phyloP scores from a whole-genome alignment of 495 filamentous ascomycete species.

The Lepraria neglecta region DNA sequence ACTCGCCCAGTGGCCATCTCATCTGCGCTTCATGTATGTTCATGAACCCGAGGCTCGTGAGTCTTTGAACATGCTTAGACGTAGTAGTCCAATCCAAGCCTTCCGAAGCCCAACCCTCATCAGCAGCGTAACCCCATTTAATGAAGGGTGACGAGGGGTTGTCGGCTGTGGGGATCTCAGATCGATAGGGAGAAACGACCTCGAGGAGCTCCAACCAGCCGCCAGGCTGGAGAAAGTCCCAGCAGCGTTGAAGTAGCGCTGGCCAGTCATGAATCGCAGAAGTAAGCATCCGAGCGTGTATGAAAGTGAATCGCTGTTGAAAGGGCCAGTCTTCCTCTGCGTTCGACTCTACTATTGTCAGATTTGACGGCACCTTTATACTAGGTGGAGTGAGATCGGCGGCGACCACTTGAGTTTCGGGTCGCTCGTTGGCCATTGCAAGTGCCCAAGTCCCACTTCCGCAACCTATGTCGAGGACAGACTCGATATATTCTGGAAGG shows the following conservation, averaged over 20 bases:
- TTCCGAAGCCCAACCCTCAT: constrained; percentile 14
- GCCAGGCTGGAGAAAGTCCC: constrained; percentile 40
- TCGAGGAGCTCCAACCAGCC: constrained; percentile 48
- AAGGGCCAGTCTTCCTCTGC: constrained; percentile 51
- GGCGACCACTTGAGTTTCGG: constrained; percentile 18
- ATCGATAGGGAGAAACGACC: constrained; percentile 31
- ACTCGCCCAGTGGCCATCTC: neutral
- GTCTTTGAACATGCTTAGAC: constrained; percentile 15
- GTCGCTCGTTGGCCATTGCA: neutral
- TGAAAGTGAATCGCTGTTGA: constrained; percentile 44
- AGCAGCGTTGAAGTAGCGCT: constrained; percentile 38
- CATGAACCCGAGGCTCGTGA: constrained; percentile 17
- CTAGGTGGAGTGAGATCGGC: neutral
- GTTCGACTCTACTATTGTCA: constrained; percentile 48
- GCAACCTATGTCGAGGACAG: constrained; percentile 5
- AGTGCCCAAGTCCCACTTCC: neutral
- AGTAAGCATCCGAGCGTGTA: constrained; percentile 47
- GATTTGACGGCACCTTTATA: constrained; percentile 38
- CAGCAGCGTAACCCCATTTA: constrained; percentile 11
- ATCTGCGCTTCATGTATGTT: constrained; percentile 14
- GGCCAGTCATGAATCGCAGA: constrained; percentile 46
- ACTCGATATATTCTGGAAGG: neutral
- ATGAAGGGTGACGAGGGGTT: too few relatives aligned
- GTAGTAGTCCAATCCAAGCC: constrained; percentile 14
- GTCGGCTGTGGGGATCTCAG: neutral